phyloP scores from a whole-genome alignment of 805 yeast genomes.

The Crinitomyces ghanaensis region DNA sequence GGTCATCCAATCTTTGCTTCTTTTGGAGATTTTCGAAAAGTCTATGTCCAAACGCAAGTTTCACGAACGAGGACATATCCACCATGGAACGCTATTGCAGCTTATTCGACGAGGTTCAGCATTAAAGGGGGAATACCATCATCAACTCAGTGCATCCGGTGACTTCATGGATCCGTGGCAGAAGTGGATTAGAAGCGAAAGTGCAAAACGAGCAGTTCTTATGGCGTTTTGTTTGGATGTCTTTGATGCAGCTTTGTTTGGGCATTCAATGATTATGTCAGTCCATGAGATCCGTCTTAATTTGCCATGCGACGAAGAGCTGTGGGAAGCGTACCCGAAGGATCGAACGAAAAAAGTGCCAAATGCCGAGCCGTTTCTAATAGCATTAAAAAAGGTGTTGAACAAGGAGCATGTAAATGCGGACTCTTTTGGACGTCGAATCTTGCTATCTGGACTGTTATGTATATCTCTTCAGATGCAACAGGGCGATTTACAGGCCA shows the following conservation, averaged over 20 bases:
- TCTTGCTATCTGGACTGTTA: slow-evolving; percentile 53
- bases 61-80: slow-evolving; percentile 76
- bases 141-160: slow-evolving; percentile 1
- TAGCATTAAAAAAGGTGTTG: slow-evolving; percentile 45
- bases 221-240: slow-evolving; percentile 77
- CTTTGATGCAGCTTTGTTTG: slow-evolving; percentile 64
- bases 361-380: slow-evolving; percentile 34
- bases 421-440: slow-evolving; percentile 53
- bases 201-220: slow-evolving; percentile 64
- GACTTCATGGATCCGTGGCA: slow-evolving; percentile 31
- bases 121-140: slow-evolving; percentile 25
- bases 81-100: slow-evolving; percentile 80
- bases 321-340: slow-evolving; percentile 37
- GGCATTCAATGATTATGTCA: slow-evolving; percentile 51
- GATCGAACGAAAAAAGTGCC: slow-evolving; percentile 15
- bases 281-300: slow-evolving; percentile 51
- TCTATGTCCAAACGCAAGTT: slow-evolving; percentile 52
- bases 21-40: slow-evolving; percentile 74
- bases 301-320: slow-evolving; percentile 50
- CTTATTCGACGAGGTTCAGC: slow-evolving; percentile 64
- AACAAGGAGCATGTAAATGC: slow-evolving; percentile 39
- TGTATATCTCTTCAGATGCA: slow-evolving; percentile 63
- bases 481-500: slow-evolving; percentile 53
- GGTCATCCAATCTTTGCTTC: slow-evolving; percentile 60
- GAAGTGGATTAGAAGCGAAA: slow-evolving; percentile 72